Conservation (phyloP, 208 protist genomes). For the Acanthamoeba lenticulata region DNA sequence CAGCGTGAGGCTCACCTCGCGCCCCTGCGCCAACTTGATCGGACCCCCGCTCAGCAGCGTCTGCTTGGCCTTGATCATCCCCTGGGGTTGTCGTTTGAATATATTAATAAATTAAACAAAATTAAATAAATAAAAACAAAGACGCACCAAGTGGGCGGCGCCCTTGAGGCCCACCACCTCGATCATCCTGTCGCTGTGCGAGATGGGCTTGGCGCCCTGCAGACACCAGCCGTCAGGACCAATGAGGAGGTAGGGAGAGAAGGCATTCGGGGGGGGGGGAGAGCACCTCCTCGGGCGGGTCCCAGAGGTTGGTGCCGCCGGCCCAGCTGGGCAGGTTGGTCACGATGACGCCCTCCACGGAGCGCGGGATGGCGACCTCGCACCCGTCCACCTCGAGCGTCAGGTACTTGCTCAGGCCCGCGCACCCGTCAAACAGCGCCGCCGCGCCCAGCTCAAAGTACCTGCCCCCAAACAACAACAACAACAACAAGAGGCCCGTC, state of each 20-base stretch:
- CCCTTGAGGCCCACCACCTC: conserved; percentile 72
- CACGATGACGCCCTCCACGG: conserved; percentile 79
- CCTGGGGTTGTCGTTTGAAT: neutral
- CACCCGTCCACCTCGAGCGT: conserved; percentile 65
- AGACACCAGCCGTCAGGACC: neutral
- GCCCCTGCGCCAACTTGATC: conserved; percentile 35
- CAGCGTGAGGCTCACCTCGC: neutral
- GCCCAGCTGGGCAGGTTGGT: conserved; percentile 81
- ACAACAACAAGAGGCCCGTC: neutral
- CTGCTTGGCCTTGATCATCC: conserved; percentile 10
- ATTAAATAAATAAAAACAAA: neutral
- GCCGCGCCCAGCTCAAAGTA: conserved; percentile 16
- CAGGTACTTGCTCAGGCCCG: neutral
- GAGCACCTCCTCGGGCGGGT: neutral
- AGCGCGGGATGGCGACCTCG: neutral
- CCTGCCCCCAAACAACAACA: neutral
- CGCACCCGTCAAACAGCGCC: conserved; percentile 11
- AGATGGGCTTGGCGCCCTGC: neutral
- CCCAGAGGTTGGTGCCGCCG: conserved; percentile 81
- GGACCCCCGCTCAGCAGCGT: conserved; percentile 8
- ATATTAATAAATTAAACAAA: no score
- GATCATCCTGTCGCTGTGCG: conserved; percentile 66
- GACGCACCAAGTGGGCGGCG: conserved; percentile 48
- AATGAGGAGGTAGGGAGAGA: neutral
- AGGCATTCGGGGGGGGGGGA: neutral